phyloP scores from a whole-genome alignment of 2,329 filamentous ascomycete species.

The Dothistroma pini region DNA sequence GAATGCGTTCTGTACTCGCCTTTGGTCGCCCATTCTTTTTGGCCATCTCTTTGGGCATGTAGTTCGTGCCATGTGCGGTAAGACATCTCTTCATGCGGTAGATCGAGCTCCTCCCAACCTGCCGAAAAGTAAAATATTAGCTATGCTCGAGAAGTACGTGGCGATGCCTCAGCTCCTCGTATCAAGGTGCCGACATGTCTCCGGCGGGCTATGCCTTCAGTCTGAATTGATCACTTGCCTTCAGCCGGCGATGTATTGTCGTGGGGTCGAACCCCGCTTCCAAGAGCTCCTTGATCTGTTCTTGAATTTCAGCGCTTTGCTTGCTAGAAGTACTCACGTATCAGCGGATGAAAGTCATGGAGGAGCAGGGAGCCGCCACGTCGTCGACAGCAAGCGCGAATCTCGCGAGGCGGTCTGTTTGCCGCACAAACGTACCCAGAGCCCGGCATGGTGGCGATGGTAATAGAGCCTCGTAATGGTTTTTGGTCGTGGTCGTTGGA shows the following conservation, averaged over 20 bases:
- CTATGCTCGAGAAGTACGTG: too few species aligned
- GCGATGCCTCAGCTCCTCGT: too few species aligned
- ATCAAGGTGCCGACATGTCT: too few species aligned
- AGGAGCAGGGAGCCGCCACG: too few species aligned
- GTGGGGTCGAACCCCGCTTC: conserved; percentile 35
- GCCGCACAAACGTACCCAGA: too few species aligned
- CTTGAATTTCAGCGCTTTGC: conserved; percentile 29
- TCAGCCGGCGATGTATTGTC: conserved; percentile 33
- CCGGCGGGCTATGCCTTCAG: too few species aligned
- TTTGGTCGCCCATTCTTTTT: conserved; percentile 29
- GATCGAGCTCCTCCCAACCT: conserved; percentile 24
- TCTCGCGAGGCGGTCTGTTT: too few species aligned
- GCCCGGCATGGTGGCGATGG: neutral
- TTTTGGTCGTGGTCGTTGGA: too few species aligned
- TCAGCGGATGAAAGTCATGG: too few species aligned
- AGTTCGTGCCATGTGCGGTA: conserved; percentile 33
- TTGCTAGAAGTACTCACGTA: conserved; percentile 26
- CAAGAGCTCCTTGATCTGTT: conserved; percentile 33
- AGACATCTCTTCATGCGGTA: conserved; percentile 37
- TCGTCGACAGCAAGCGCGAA: too few species aligned
- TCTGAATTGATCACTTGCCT: conserved; percentile 23
- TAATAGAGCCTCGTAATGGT: neutral
- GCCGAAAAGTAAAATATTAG: too few species aligned
- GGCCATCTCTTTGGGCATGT: conserved; percentile 33
- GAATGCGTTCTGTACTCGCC: too few species aligned